Base-by-base conservation (phyloP, 2,329 filamentous ascomycete species). In the Calonectria henricotiae region DNA sequence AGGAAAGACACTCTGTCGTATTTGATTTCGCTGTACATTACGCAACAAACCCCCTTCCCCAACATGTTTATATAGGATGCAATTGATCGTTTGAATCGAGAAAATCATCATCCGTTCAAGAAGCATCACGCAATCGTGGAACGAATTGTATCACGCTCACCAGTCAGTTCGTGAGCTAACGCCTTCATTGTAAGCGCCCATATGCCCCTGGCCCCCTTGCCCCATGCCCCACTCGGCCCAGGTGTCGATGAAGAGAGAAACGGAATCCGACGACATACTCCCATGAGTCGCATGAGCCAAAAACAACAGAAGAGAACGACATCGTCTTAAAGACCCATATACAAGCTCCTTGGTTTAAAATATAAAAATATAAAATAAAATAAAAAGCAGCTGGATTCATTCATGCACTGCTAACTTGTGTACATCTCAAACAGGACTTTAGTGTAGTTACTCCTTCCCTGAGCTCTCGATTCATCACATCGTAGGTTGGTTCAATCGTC, bases 161-260 rank as follows among this genome's bases (percentile, higher is more conserved):
- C 15, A 23, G 44, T 25, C 35, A 66, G 1, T 7, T 30, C 20
- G 20, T 20, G 20, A 30, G 7, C 27, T 7, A 30, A 13, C 27
- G 1, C 9, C 32, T 43, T 49, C 44, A 23, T 58, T 37, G 60
- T 63, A 61, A 67, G 66, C 20, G 20, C 30, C 44, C 3, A 13
- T 37, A 6, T 30, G 7, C 17, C n/a, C 23, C 25, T 41, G 20
- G 20, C 35, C 43, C 32, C 12, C n/a, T 41, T 13, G n/a, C 44
- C 30, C 60, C 17, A 43, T 13, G n/a, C 44, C 8, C 27, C 27
- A 8, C 20, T 35, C 15, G 0, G 9, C 12, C 13, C 7, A 23
- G 13, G 60, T 68, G 61, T 5, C 20, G 20, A 58, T 76, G 73
- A 76, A 78, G 76, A 79, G 69, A 75, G 68, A 77, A 76, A 76